phyloP scores from a whole-genome alignment of 78 protist species.

The Dictyostelium purpureum region DNA sequence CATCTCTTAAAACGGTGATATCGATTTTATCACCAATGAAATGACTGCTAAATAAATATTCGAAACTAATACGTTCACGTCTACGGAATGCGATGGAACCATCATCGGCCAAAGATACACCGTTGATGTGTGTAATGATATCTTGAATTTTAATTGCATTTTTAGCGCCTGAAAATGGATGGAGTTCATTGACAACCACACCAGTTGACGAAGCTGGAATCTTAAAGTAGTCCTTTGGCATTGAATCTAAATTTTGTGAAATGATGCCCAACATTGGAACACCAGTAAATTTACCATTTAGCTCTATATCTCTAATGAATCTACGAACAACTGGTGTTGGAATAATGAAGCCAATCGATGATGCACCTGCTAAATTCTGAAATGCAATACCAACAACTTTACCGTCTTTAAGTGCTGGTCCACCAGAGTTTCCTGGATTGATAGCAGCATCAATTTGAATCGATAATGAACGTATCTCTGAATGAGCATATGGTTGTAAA shows the following conservation, averaged over 20 bases:
- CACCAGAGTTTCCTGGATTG: slow-evolving; percentile 91
- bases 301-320: slow-evolving; percentile 68
- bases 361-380: slow-evolving; percentile 76
- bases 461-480: slow-evolving; percentile 38
- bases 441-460: slow-evolving; percentile 92
- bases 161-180: slow-evolving; percentile 51
- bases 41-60: slow-evolving; percentile 37
- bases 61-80: slow-evolving; percentile 69
- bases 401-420: slow-evolving; percentile 87
- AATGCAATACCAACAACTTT: slow-evolving; percentile 87
- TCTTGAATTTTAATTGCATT: not conserved
- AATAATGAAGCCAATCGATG: slow-evolving; percentile 84
- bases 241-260: slow-evolving; percentile 27
- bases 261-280: slow-evolving; percentile 69
- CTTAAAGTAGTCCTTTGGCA: slow-evolving; percentile 30
- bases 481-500: slow-evolving; percentile 73
- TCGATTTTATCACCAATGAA: slow-evolving; percentile 49
- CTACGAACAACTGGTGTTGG: slow-evolving; percentile 79
- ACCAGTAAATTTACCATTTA: slow-evolving; percentile 70
- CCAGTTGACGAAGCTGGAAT: slow-evolving; percentile 30
- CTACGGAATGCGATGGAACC: slow-evolving; percentile 75
- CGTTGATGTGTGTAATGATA: slow-evolving; percentile 73
- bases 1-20: slow-evolving; percentile 52
- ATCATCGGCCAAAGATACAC: slow-evolving; percentile 77
- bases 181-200: slow-evolving; percentile 30